Conservation (phyloP, 192 early-diverging fungal species). For the Thoreauomyces humboldtii region DNA sequence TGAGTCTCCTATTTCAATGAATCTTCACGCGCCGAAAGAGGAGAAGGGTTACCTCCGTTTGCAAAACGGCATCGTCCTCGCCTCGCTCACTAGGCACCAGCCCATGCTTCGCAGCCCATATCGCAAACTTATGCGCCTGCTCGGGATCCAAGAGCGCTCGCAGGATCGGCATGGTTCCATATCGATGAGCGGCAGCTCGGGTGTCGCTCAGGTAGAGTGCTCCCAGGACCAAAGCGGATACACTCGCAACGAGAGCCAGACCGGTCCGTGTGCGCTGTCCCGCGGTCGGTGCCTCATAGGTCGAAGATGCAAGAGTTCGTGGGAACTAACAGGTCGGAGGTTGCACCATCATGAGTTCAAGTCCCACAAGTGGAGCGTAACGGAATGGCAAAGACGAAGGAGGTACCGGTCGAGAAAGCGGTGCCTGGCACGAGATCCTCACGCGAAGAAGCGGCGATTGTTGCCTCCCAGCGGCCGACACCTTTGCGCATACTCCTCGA, state of each 20-base stretch:
- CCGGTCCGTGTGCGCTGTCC: no score
- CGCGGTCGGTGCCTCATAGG: no score
- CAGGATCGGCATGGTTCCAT: conserved; percentile 64
- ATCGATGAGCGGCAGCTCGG: conserved; percentile 69
- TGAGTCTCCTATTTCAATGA: neutral
- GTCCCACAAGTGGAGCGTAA: no score
- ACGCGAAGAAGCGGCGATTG: no score
- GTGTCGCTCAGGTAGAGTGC: conserved; percentile 56
- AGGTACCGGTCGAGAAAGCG: no score
- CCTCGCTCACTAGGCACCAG: conserved; percentile 62
- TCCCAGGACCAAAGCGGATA: neutral
- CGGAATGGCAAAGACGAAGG: no score
- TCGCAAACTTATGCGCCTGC: conserved; percentile 66
- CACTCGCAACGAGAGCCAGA: neutral
- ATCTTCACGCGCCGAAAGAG: neutral
- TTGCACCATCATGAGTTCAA: no score
- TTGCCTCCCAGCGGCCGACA: no score
- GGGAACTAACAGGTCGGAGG: no score
- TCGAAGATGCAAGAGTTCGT: no score
- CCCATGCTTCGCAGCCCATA: conserved; percentile 59
- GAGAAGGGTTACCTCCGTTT: conserved; percentile 42
- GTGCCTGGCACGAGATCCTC: no score
- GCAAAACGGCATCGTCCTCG: conserved; percentile 48
- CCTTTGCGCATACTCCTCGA: no score
- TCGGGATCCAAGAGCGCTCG: conserved; percentile 71